Base-by-base conservation (phyloP, 306 rosid genomes). In the Pterocarpus macrocarpus region DNA sequence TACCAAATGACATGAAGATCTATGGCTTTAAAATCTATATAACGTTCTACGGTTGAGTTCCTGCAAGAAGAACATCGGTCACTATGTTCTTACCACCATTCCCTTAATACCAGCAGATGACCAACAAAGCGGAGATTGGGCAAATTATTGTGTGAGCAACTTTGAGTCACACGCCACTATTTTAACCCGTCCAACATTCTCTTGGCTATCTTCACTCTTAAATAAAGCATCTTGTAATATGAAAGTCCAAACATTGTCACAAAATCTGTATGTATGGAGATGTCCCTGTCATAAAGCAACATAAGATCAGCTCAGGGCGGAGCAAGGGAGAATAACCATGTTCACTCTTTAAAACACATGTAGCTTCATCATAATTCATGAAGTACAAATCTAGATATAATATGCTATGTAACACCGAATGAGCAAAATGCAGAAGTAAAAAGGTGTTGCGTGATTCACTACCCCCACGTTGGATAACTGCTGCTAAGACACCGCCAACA, bases 181-280 rank as follows among this genome's bases (percentile, higher is more conserved):
- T 83, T 95, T 95, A 73, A 95, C 97, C 41, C 88, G 85, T 33
- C 76, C 91, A 4, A 95, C 97, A 5, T 0, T 63, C 90, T 95
- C 99, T 77, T 28, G 82, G 79, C 44, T 9, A 10, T 95, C 97
- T 58, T 93, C 99, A 35, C 66, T 87, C 90, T 95, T 93, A 32
- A 95, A 90, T 71, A 3, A 0, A 12, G 97, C 97, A 80, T 87
- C 56, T 73, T 95, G 97, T 70, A 95, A 87, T 77, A 95, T 95
- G 86, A 95, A 95, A 77, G 99, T 95, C 99, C 99, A 91, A 58
- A 93, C 97, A 69, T 95, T 95, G 90, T 95, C 92, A 76, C 97
- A 93, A 83, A 95, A 95, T 80, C 99, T 88, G 79, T 95, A 95
- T 22, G 99, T 95, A 86, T 95, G 99, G 75, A 95, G 87, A 89